Percentiles rank a stretch among this genome's conserved stretches.
These are phyloP conservation scores for Persicaria maculosa DNA, from an alignment of 148 eudicot genomes.

Conservation along the genomic window DNA sequence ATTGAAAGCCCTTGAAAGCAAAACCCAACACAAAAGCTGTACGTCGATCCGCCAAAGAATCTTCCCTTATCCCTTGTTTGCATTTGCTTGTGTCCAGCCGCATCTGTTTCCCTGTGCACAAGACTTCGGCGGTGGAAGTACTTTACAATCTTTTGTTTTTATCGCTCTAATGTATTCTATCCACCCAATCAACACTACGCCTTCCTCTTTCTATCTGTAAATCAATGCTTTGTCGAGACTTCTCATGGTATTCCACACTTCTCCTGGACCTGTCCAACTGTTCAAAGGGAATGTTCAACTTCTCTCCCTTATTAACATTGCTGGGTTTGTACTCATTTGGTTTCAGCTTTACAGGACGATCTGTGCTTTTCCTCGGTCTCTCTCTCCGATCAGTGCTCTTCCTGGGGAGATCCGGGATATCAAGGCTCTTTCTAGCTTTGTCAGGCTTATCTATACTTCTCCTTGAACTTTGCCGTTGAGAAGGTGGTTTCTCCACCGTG, in stretches of 20 bases:
- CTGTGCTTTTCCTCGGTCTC: conserved; percentile 48
- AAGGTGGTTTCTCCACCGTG: conserved; percentile 61
- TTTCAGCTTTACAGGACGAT: conserved; percentile 36
- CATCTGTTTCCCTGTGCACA: conserved; percentile 6
- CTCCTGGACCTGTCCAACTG: conserved; percentile 84
- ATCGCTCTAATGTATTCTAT: conserved; percentile 37
- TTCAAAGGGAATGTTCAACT: conserved; percentile 58
- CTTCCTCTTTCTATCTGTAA: conserved; percentile 67
- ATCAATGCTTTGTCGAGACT: conserved; percentile 64
- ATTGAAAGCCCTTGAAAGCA: conserved; percentile 3
- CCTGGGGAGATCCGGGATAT: conserved; percentile 47
- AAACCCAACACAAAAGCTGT: conserved; percentile 9
- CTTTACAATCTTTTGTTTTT: conserved; percentile 10
- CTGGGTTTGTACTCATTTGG: conserved; percentile 51
- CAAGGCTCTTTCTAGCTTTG: conserved; percentile 58
- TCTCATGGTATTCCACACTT: conserved; percentile 74
- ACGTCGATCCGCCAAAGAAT: conserved; percentile 4
- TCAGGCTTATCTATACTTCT: conserved; percentile 59
- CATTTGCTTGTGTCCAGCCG: neutral
- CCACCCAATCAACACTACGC: conserved; percentile 91
- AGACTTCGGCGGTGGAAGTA: neutral
- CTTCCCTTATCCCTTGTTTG: conserved; percentile 3
- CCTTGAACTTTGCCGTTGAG: conserved; percentile 56
- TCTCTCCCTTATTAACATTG: conserved; percentile 51
- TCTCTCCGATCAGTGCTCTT: conserved; percentile 65